Conservation (phyloP, 371 early-diverging fungal genomes). For the Smittium culicis region DNA sequence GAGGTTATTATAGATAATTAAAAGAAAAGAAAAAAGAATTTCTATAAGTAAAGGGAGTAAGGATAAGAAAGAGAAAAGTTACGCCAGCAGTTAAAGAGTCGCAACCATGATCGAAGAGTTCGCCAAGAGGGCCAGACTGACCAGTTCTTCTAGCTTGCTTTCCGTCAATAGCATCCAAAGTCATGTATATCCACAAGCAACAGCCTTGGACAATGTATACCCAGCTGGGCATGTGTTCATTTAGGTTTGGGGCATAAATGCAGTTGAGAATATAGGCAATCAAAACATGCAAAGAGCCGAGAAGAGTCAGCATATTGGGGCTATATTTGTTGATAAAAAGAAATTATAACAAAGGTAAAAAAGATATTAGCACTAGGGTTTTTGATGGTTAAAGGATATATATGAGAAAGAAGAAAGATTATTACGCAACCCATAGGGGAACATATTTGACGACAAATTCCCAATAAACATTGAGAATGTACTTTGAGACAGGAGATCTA, state of each 20-base stretch:
- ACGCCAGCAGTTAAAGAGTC: conserved; percentile 79
- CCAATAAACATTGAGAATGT: conserved; percentile 83
- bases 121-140: conserved; percentile 74
- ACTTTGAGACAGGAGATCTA: conserved; percentile 75
- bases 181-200: conserved; percentile 34
- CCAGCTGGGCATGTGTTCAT: conserved; percentile 37
- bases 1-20: too few relatives aligned
- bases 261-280: conserved; percentile 32
- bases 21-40: too few relatives aligned
- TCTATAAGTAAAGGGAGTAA: background rate
- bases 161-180: conserved; percentile 47
- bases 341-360: conserved; percentile 4
- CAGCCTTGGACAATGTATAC: conserved; percentile 35
- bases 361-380: background rate
- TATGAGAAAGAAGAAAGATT: conserved; percentile 22
- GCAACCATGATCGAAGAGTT: conserved; percentile 87
- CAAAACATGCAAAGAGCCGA: conserved; percentile 46
- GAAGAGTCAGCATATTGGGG: conserved; percentile 62
- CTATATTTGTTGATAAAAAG: background rate
- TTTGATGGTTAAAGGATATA: background rate
- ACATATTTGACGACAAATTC: conserved; percentile 70
- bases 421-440: conserved; percentile 70
- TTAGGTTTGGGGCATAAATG: conserved; percentile 37
- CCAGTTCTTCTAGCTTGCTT: conserved; percentile 65
- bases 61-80: conserved; percentile 13